Evolutionary conservation across 495 filamentous ascomycete species (phyloP), one percentile per base, ranked within the genome.

Genomic region (Wilcoxina mikolae): DNA sequence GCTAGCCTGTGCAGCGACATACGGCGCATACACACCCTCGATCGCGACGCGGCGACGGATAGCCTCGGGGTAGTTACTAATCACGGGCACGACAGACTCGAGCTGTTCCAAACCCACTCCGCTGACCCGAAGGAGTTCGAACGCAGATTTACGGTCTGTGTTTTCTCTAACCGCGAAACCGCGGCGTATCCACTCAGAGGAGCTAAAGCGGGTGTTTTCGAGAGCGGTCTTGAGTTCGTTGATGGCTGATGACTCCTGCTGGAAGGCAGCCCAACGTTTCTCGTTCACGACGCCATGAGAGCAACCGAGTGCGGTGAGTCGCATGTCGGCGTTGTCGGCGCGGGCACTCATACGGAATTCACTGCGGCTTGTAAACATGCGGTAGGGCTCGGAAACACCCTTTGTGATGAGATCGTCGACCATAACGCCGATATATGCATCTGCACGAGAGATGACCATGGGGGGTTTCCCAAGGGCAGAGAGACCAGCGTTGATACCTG

Each of bases 371-470:
- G 91, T 96, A 73, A 98, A 98, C 93, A 98, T 96, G 56, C 91
- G 80, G 70, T 98, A 98, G 0, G 91, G 91, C 69, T 98, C 91
- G 7, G 84, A 86, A 11, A 98, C 90, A 43, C 91, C 91, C 69
- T 95, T 96, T 27, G 91, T 98, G 68, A 95, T 81, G 42, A 98
- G 80, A 67, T 98, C 91, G 69, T 98, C 91, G 67, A 98, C 91
- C 91, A 98, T 94, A 70, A 98, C 82, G 50, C 91, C 91, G 66
- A 98, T 95, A 66, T 95, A 98, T 15, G 84, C 86, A 68, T 96
- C 91, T 11, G 83, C 81, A 54, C 91, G 75, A n/a, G 76, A 79
- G 17, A 98, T 73, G 2, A 74, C 75, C 56, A 94, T 69, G 0
- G 78, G 74, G 3, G 68, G 64, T 15, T 82, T 79, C 20, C 72